Evolutionary conservation across 148 eudicot species (phyloP), one percentile per base, ranked within the genome.

Genomic region (Suaeda aralocaspica): DNA sequence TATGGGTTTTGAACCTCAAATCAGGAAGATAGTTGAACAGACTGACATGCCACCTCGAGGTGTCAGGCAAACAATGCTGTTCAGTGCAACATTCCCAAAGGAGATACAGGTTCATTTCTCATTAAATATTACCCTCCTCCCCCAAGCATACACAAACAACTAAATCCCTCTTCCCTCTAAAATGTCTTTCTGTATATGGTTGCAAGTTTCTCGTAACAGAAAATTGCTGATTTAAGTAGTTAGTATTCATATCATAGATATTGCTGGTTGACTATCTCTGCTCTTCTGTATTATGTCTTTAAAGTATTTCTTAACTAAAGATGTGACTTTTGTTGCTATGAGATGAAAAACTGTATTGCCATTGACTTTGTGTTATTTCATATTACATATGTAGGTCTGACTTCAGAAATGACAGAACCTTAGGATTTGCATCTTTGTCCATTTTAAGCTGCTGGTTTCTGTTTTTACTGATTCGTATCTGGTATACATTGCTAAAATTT

Each of bases 1-100:
- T 78, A 89, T 92, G 97, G 96, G 97, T 31, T 92, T 92, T 80
- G 97, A 92, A 72, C 97, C 97, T 51, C 97, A 92, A 70, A 91
- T 91, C 25, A 87, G 97, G 72, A 92, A 92, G 83, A 92, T 92
- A 25, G 97, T 91, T 76, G 87, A 92, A 74, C 92, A 92, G 68
- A 92, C 88, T 81, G 92, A 84, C 81, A 92, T 87, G 96, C 92
- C 97, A 73, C 85, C 83, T 6, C 82, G 72, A 55, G 97, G 97
- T 49, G 71, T 67, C 29, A 78, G 97, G 74, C 97, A 92, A 80
- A 92, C 97, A 18, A 74, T 92, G 92, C 86, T 92, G 68, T 92
- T 92, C 69, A 92, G 97, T 83, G 96, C 97, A 39, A 92, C 97
- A 55, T 92, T 92, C 72, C 97, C 97, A 5, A 92, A 83, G 82